These are phyloP conservation scores for Coniochaeta ligniaria DNA, from an alignment of 2,329 filamentous ascomycete species.

Conservation along the genomic window DNA sequence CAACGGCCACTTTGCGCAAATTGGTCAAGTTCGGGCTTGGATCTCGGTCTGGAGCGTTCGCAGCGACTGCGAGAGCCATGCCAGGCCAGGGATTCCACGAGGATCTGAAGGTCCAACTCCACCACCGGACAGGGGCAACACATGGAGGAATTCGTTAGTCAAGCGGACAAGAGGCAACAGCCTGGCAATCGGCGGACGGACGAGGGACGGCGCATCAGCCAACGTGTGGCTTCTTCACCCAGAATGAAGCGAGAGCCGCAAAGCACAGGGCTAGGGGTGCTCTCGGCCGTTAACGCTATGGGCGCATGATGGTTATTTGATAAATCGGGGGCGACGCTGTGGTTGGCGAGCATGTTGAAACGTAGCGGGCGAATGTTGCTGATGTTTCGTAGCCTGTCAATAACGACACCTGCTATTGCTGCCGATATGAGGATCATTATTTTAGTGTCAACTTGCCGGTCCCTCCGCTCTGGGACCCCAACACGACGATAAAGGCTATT, in stretches of 20 bases:
- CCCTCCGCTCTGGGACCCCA: not conserved
- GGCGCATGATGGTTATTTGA: not conserved
- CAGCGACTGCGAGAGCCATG: not conserved
- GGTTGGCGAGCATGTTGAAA: not conserved
- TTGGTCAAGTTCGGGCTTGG: not conserved
- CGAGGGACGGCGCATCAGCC: not conserved
- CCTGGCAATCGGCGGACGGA: not conserved
- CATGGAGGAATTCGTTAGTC: not conserved
- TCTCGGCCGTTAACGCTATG: constrained; percentile 2
- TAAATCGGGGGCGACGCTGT: not conserved
- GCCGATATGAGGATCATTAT: not conserved
- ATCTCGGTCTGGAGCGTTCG: not conserved
- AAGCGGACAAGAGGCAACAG: not conserved
- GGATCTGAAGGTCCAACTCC: not conserved
- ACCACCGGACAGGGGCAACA: not conserved
- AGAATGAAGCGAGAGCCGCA: no score
- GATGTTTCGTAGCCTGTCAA: constrained; percentile 1
- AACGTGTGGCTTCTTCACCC: not conserved
- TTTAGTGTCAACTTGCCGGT: not conserved
- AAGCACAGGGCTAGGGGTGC: not conserved
- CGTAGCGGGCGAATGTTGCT: not conserved
- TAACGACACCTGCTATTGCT: not conserved
- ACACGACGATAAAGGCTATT: not conserved
- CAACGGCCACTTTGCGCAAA: constrained; percentile 1
- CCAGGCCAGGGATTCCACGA: not conserved